Percentiles rank a stretch among this genome's conserved stretches.
Evolutionary conservation across 306 rosid genomes (phyloP).

Genomic region (Neltuma alba): DNA sequence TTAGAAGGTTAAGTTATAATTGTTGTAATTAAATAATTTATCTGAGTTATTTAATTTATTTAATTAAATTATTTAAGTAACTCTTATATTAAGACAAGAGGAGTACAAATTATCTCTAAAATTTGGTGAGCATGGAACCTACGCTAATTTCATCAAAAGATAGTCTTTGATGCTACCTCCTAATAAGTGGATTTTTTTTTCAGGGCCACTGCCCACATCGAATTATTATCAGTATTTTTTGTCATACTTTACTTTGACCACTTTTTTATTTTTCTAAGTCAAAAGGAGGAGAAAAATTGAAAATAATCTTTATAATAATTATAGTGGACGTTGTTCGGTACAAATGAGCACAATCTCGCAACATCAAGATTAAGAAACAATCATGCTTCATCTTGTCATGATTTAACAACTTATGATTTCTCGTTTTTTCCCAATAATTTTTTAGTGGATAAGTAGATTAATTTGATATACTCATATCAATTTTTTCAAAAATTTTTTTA

Average conservation of each 20-base stretch:
- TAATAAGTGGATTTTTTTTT: not conserved
- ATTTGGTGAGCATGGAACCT: not conserved
- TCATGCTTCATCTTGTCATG: not conserved
- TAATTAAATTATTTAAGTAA: too few relatives aligned
- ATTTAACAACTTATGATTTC: not conserved
- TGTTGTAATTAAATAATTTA: too few relatives aligned
- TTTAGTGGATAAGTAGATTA: not conserved
- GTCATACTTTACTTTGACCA: not conserved
- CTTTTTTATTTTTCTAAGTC: not conserved
- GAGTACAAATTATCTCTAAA: too few relatives aligned
- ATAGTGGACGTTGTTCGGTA: conserved; percentile 1
- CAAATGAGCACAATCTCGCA: not conserved
- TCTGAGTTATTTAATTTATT: too few relatives aligned
- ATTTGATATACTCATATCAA: not conserved
- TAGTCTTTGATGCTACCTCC: not conserved
- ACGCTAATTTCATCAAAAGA: too few relatives aligned
- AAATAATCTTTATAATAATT: conserved; percentile 7
- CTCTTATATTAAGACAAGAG: too few relatives aligned
- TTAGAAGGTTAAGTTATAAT: too few relatives aligned
- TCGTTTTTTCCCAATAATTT: not conserved
- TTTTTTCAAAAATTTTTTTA: too few relatives aligned
- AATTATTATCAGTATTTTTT: not conserved
- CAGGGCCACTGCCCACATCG: not conserved
- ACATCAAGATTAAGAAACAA: not conserved
- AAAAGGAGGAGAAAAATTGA: not conserved